phyloP scores from a whole-genome alignment of 73 alveolate genomes.

The Paramecium bursaria region DNA sequence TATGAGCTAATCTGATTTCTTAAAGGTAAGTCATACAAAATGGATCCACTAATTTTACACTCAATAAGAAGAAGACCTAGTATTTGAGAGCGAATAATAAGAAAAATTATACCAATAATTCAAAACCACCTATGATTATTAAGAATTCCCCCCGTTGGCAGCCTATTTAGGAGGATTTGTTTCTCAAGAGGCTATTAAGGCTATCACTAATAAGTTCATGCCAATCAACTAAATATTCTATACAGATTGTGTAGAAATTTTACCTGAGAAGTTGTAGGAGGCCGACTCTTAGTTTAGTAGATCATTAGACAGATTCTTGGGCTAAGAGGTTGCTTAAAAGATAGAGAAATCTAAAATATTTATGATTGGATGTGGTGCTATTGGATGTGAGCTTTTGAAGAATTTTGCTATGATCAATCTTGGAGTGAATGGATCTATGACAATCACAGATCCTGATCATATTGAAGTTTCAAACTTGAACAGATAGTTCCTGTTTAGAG shows the following conservation, averaged over 20 bases:
- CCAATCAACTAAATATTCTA: constrained; percentile 88
- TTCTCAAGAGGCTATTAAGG: constrained; percentile 93
- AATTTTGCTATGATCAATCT: constrained; percentile 94
- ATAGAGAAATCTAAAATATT: constrained; percentile 51
- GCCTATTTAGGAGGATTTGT: constrained; percentile 96
- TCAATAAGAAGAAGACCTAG: constrained; percentile 57
- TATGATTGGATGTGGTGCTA: constrained; percentile 97
- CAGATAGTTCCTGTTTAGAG: constrained; percentile 96
- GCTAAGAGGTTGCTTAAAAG: constrained; percentile 40
- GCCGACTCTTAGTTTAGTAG: background rate
- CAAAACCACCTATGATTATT: constrained; percentile 60
- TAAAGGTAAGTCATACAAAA: constrained; percentile 74
- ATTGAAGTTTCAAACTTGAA: constrained; percentile 95
- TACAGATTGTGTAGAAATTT: constrained; percentile 85
- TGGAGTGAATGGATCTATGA: constrained; percentile 79
- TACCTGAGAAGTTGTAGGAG: constrained; percentile 70
- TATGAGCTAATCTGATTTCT: constrained; percentile 77
- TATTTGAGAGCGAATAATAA: constrained; percentile 61
- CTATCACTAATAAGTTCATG: constrained; percentile 90
- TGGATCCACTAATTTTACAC: constrained; percentile 70
- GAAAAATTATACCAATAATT: constrained; percentile 63
- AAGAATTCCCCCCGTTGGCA: constrained; percentile 68
- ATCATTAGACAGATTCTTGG: constrained; percentile 43
- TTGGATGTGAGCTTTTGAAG: constrained; percentile 93
- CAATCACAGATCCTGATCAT: constrained; percentile 96